These are phyloP conservation scores for Leccinum fallax DNA, from an alignment of 1,284 basidiomycete species.

Conservation along the genomic window DNA sequence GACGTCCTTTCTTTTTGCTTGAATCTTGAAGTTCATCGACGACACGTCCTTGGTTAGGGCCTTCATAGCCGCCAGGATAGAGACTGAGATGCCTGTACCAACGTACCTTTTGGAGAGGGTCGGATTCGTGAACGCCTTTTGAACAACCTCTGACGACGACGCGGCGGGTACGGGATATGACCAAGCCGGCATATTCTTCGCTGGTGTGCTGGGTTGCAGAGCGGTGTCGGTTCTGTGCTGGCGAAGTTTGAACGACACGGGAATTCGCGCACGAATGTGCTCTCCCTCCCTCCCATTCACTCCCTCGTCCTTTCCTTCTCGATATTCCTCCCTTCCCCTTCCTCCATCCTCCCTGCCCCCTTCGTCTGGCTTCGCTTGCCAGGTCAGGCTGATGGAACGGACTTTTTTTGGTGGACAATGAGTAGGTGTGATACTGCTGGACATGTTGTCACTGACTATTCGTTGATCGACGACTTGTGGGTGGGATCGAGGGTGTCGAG, in stretches of 20 bases:
- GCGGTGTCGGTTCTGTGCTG: background rate
- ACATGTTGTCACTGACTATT: background rate
- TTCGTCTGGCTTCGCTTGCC: background rate
- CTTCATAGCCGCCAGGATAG: background rate
- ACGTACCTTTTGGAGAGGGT: background rate
- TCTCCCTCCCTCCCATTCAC: background rate
- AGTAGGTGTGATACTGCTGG: background rate
- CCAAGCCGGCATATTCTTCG: background rate
- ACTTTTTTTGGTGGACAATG: background rate
- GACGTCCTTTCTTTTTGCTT: background rate
- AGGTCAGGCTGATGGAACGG: background rate
- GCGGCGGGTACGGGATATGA: background rate
- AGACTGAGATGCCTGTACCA: background rate
- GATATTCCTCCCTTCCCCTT: background rate
- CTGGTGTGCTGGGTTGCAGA: background rate
- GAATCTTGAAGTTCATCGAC: background rate
- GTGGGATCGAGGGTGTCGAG: background rate
- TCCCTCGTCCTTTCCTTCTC: too few relatives aligned
- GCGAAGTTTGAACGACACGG: background rate
- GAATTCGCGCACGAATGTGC: background rate
- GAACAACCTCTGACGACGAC: background rate
- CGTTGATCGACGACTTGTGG: background rate
- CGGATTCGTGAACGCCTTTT: background rate
- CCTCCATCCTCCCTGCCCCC: background rate
- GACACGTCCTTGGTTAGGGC: background rate